phyloP scores from a whole-genome alignment of 169 alveolate species.

The Plasmodium relictum region DNA sequence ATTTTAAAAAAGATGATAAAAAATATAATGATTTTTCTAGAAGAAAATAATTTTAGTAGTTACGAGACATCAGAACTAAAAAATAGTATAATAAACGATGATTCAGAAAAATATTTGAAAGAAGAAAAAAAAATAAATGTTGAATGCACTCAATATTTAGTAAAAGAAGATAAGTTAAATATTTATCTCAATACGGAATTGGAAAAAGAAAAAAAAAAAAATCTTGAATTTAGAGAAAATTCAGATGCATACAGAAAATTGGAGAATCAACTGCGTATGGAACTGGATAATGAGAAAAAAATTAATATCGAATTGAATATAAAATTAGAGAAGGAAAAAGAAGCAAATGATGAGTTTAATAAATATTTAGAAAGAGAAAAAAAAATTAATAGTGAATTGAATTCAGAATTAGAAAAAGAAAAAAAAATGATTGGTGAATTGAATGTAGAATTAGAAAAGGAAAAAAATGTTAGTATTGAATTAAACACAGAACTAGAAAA shows the following conservation, averaged over 20 bases:
- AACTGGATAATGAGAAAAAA: slow-evolving; percentile 34
- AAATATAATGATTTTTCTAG: background rate
- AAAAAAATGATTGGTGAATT: background rate
- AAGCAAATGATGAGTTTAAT: background rate
- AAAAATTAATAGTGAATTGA: background rate
- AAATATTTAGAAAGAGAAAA: slow-evolving; percentile 26
- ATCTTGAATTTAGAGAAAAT: too few species aligned
- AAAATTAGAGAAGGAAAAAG: slow-evolving; percentile 23
- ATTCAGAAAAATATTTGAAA: slow-evolving; percentile 5
- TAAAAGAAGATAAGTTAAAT: too few species aligned
- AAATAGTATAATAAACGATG: background rate
- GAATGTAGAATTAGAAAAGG: background rate
- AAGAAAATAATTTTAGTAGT: background rate
- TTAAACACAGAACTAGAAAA: background rate
- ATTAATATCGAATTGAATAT: background rate
- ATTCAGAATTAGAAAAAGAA: slow-evolving; percentile 18
- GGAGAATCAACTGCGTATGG: too few species aligned
- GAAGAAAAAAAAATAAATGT: slow-evolving; percentile 8
- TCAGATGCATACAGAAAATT: too few species aligned
- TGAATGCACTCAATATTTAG: background rate
- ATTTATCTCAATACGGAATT: too few species aligned
- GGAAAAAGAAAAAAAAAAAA: too few species aligned
- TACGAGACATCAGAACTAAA: background rate
- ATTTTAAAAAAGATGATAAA: slow-evolving; percentile 23
- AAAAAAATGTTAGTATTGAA: background rate